Evolutionary conservation across 257 asterid genomes (phyloP).

Genomic region (Nicotiana tomentosiformis): DNA sequence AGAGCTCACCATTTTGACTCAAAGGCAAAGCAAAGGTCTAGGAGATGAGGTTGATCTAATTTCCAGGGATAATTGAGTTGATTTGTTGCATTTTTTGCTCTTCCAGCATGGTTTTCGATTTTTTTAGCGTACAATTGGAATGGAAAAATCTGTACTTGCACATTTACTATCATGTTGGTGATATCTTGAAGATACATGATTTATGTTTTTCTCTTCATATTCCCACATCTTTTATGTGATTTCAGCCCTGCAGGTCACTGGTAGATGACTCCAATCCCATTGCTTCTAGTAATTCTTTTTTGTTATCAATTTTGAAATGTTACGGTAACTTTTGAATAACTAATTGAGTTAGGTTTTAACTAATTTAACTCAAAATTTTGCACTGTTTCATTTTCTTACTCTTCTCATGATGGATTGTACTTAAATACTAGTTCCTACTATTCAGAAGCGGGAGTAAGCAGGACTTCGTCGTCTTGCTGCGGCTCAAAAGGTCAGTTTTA

Average conservation of each 20-base stretch:
- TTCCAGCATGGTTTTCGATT: not conserved
- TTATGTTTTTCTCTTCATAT: not conserved
- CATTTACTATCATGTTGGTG: not conserved
- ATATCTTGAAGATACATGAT: not conserved
- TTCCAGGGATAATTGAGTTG: slow-evolving; percentile 1
- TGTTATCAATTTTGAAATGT: not conserved
- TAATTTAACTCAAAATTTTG: no score
- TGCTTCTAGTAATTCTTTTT: not conserved
- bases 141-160: not conserved
- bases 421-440: no score
- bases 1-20: slow-evolving; percentile 89
- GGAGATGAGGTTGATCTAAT: slow-evolving; percentile 23
- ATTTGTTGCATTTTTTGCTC: not conserved
- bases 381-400: no score
- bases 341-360: no score
- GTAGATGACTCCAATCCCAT: not conserved
- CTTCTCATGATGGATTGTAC: no score
- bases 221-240: not conserved
- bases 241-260: not conserved
- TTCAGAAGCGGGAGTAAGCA: no score
- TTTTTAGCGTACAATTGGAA: not conserved
- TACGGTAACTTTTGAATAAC: no score
- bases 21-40: slow-evolving; percentile 51
- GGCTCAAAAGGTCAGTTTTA: no score
- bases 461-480: no score